Evolutionary conservation across 352 stramenopile genomes (phyloP), one percentile per base, ranked within the genome.

Genomic region (Globisporangium carolinianum): DNA sequence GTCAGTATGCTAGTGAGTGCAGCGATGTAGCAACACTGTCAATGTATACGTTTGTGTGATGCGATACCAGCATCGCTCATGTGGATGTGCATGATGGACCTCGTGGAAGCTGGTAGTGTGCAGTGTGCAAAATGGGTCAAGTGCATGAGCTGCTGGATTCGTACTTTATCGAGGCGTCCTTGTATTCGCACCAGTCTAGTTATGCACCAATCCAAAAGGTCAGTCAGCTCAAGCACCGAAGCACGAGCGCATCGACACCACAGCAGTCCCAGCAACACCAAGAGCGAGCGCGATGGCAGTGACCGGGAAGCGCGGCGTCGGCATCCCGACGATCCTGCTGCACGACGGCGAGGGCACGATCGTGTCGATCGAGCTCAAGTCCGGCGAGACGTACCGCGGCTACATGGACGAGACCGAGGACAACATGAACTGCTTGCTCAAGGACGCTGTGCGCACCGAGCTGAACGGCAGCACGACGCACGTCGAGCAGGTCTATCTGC

Each of bases 351-450:
- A 95, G 64, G 85, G 85, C 50, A 92, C 81, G 56, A 93, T 91
- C 72, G 85, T 95, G 68, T 87, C 85, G 15, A 89, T 95, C 54
- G 85, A 95, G 75, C 79, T 92, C 73, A 89, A 89, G 69, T 87
- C 73, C 12, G 85, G 85, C 41, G 85, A 95, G 68, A 87, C 79
- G 55, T 95, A 93, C 66, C 83, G 85, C 36, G 85, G 85, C 0
- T 85, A 84, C 66, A 66, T 95, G 55, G 81, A 92, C 69, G 85
- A 95, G 71, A 89, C 81, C 8, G 85, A 95, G 64, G 85, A 95
- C 72, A 95, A 92, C 71, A 95, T 95, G 85, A 95, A 95, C 69
- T 95, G 85, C 73, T 68, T 91, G 65, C 75, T 95, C 66, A 93
- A 87, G 55, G 85, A 95, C 63, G 85, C 77, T n/a, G 83, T 90